Base-by-base conservation (phyloP, 148 eudicot genomes). In the Spergularia bocconei region DNA sequence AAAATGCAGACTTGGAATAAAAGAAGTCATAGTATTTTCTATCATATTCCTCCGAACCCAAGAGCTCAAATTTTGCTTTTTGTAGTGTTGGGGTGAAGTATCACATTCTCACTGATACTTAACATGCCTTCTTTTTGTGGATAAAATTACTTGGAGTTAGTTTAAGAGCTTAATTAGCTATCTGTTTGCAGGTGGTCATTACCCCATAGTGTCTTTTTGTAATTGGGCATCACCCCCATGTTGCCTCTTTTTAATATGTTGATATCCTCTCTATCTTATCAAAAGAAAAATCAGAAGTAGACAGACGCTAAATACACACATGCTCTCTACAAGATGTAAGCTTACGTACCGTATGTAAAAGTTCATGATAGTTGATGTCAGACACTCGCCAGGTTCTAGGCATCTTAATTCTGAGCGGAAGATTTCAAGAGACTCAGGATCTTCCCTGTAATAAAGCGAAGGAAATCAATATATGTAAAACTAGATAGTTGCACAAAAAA, bases 341-440 rank as follows among this genome's bases (percentile, higher is more conserved):
- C 44, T 63, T 36, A 78, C 82, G 66, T 82, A 94, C 98, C 89
- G 84, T 79, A 90, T 85, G 79, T 91, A 94, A 76, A 89, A 94
- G 69, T 91, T 94, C 93, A 94, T 94, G 75, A 94, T 88, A 62
- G 93, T 78, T 44, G 97, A 91, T 69, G 98, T 86, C 84, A 94
- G 62, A 84, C 79, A 94, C 52, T 87, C 85, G 79, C 87, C 86
- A 62, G 97, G 92, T 67, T 81, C 89, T 73, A 94, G 92, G 80
- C 96, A 91, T 71, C 88, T 73, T 82, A 94, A 67, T 78, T 91
- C 96, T 59, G 87, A 71, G 80, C 82, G 78, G 56, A 84, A 67
- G 65, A 94, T 85, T 84, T 91, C 93, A 75, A 91, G 79, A 63
- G 92, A 85, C 58, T 90, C 86, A 20, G 90, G 92, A 81, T 88